Evolutionary conservation across 2,329 filamentous ascomycete species (phyloP).

Genomic region (Colletotrichum ledebouriae): DNA sequence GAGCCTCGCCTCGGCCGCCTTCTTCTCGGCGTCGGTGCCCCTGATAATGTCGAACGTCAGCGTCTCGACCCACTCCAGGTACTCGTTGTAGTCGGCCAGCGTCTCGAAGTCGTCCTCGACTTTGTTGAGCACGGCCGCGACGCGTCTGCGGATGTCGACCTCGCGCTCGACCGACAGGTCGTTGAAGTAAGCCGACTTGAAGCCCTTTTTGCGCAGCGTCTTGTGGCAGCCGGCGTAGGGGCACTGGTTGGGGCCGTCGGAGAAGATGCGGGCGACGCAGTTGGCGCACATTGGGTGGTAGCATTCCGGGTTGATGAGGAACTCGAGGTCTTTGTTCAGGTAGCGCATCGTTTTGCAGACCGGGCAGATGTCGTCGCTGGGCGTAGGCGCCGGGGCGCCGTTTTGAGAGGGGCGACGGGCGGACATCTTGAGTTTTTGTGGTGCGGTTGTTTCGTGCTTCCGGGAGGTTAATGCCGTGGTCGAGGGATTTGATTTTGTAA

Average conservation of each 20-base stretch:
- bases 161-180: constrained; percentile 91
- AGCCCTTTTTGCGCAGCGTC: constrained; percentile 86
- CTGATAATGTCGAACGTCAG: constrained; percentile 90
- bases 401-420: constrained; percentile 20
- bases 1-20: constrained; percentile 60
- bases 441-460: not conserved
- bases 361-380: constrained; percentile 82
- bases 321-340: constrained; percentile 92
- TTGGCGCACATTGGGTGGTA: constrained; percentile 99
- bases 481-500: not conserved
- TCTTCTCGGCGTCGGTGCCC: constrained; percentile 74
- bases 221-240: constrained; percentile 90
- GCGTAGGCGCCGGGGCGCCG: constrained; percentile 45
- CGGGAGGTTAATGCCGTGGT: too few relatives aligned
- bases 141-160: constrained; percentile 88
- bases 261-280: constrained; percentile 95
- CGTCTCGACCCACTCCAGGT: constrained; percentile 92
- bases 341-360: constrained; percentile 98
- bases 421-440: constrained; percentile 25
- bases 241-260: constrained; percentile 90
- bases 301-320: constrained; percentile 97
- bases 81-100: constrained; percentile 88
- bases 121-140: constrained; percentile 87
- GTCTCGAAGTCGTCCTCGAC: constrained; percentile 91
- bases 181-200: constrained; percentile 89